phyloP scores from a whole-genome alignment of 345 rosid species.

The Kandelia obovata region DNA sequence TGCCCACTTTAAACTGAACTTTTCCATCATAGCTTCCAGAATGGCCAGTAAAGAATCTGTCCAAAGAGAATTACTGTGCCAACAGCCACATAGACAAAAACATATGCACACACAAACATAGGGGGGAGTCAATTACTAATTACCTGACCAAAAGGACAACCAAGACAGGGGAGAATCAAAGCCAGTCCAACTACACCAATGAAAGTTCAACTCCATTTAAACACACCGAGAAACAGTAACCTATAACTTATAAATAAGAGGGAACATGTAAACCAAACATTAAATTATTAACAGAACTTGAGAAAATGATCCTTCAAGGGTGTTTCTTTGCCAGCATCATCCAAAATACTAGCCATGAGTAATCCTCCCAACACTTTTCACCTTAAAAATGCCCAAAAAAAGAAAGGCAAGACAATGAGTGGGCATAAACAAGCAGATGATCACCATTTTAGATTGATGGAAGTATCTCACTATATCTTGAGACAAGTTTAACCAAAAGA shows the following conservation, averaged over 20 bases:
- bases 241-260: slow-evolving; percentile 4
- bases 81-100: neutral
- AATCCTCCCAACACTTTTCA: slow-evolving; percentile 32
- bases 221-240: slow-evolving; percentile 55
- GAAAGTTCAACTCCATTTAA: slow-evolving; percentile 94
- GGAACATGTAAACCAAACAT: slow-evolving; percentile 1
- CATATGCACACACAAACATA: neutral
- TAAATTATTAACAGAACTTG: slow-evolving; percentile 1
- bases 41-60: slow-evolving; percentile 78
- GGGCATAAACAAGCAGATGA: neutral
- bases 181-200: slow-evolving; percentile 85
- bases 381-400: slow-evolving; percentile 7
- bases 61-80: neutral
- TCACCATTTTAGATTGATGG: neutral
- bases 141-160: slow-evolving; percentile 78
- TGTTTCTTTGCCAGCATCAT: slow-evolving; percentile 34
- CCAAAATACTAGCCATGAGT: slow-evolving; percentile 35
- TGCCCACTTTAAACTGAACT: slow-evolving; percentile 54
- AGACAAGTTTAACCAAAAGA: no score
- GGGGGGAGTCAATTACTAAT: neutral
- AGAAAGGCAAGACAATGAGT: neutral
- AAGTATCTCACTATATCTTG: neutral
- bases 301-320: slow-evolving; percentile 29
- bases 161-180: slow-evolving; percentile 69
- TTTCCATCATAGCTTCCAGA: slow-evolving; percentile 44